Evolutionary conservation across 1,284 basidiomycete genomes (phyloP), one percentile per base, ranked within the genome.

Genomic region (Moesziomyces antarcticus): DNA sequence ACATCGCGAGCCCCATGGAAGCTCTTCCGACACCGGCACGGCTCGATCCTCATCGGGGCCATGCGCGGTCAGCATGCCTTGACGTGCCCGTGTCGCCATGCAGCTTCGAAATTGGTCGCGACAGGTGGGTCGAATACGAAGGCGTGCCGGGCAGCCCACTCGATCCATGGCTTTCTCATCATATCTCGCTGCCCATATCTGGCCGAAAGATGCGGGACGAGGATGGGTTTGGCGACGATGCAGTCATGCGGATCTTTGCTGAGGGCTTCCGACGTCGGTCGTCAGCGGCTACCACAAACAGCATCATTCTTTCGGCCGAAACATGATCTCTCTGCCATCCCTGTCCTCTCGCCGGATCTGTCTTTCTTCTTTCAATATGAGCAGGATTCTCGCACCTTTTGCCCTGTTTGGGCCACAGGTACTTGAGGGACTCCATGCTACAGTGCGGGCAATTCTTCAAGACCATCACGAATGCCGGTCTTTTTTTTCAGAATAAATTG

Each of bases 81-180:
- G 67, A 70, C 35, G 61, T 70, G 10, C 67, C 67, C 41, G 50
- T 63, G 56, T 70, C 67, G 56, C 67, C 67, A 56, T 55, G 60
- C 61, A 49, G 44, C 56, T 51, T 24, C 49, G 67, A 60, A 2
- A 41, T 56, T 20, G 33, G 18, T 5, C 27, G 51, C 5, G 22
- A 56, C 16, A 14, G 13, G 3, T 54, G 50, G 53, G 44, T 50
- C 16, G 7, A 43, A 0, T 33, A 43, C 3, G 43, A 50, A 1
- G 52, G 59, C 5, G 24, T 7, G 0, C 67, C 61, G 33, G 41
- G 48, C 22, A 70, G 67, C 33, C 67, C 67, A 18, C 8, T 64
- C 16, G 67, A 70, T n/a, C 67, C 67, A 2, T 70, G 67, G 67
- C 37, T 70, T 4, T 27, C 27, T 2, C 48, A 58, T 1, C 21